Evolutionary conservation across 192 early-diverging fungal species (phyloP).

Genomic region (Rhizophagus sp.): DNA sequence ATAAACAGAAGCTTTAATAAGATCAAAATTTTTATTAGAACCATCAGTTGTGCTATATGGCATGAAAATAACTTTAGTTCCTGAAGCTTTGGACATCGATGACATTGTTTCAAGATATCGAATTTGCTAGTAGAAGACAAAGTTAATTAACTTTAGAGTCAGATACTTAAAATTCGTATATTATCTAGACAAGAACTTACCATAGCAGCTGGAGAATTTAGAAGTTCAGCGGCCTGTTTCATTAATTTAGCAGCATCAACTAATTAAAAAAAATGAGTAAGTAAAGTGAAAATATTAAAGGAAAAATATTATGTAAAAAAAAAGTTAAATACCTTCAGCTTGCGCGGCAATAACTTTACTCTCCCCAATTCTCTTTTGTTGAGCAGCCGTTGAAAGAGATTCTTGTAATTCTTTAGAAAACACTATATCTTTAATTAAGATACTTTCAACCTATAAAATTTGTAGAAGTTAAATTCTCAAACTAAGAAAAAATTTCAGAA

Average conservation of each 20-base stretch:
- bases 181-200: background rate
- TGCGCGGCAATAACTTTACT: constrained; percentile 87
- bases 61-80: constrained; percentile 75
- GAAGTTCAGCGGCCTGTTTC: constrained; percentile 87
- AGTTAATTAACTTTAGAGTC: background rate
- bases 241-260: constrained; percentile 88
- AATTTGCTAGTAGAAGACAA: constrained; percentile 69
- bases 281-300: background rate
- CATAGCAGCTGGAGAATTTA: constrained; percentile 79
- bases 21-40: no score
- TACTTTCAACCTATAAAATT: constrained; percentile 56
- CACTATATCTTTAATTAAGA: constrained; percentile 84
- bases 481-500: background rate
- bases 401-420: constrained; percentile 78
- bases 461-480: background rate
- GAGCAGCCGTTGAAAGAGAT: constrained; percentile 84
- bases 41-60: constrained; percentile 32
- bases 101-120: constrained; percentile 86
- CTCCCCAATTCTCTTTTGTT: constrained; percentile 83
- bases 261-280: background rate
- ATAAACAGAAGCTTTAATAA: no score
- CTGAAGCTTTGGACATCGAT: constrained; percentile 69
- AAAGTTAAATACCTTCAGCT: constrained; percentile 51
- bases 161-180: background rate
- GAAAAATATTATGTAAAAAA: background rate